Evolutionary conservation across 148 eudicot species (phyloP), one percentile per base, ranked within the genome.

Genomic region (Simmondsia chinensis): DNA sequence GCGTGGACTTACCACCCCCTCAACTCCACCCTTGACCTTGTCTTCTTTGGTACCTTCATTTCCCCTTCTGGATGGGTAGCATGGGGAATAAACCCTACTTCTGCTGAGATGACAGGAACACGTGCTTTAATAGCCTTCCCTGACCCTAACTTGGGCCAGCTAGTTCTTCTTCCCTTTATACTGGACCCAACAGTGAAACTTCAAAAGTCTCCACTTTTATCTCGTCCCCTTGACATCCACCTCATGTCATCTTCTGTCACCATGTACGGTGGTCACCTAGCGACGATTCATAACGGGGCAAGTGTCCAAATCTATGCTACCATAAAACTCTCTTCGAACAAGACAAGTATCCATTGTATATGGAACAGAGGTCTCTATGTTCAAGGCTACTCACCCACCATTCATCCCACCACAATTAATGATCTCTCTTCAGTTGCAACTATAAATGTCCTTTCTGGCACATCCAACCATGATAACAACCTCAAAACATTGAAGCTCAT

Each of bases 41-140:
- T 46, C 39, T 91, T 91, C 58, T 70, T 66, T 31, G 97, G 97
- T 4, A 54, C 48, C 33, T 91, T 91, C 76, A 91, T 85, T 3
- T 91, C 97, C 0, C 97, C 97, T 23, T 84, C 97, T 16, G 97
- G 97, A 0, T 91, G 97, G 97, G 95, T 91, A 0, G 95, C 76
- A 6, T 85, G 73, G 72, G 97, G 97, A 4, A 78, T 91, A 35
- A 91, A 91, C 59, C 95, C 86, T 6, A 54, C 19, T 39, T 73
- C 95, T 0, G 55, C 88, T 0, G 75, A 79, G 60, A 91, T 91
- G 97, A 76, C 95, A 0, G 95, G 97, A 0, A 63, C 97, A 0
- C 80, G 85, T 1, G 78, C 85, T 20, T 48, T 91, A 12, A 77
- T 91, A 33, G 76, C 95, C 54, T 91, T 85, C 38, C 88, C 97